These are phyloP conservation scores for Diplodia sapinea DNA, from an alignment of 2,329 filamentous ascomycete species.

Conservation along the genomic window DNA sequence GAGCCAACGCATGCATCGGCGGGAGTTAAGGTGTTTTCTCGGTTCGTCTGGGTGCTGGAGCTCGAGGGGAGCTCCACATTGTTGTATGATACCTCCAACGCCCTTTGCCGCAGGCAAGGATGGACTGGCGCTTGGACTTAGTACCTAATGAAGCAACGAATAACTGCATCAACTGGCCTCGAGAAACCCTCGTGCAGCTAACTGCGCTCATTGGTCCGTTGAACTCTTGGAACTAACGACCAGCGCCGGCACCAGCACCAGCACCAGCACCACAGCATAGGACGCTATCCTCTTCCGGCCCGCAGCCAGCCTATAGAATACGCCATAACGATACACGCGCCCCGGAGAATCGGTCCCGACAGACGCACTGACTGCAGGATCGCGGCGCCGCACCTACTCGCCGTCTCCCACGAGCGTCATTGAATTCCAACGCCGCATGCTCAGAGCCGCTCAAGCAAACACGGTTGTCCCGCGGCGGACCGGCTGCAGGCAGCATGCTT, in stretches of 20 bases:
- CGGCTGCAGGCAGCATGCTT: not conserved
- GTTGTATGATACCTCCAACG: slow-evolving; percentile 31
- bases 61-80: slow-evolving; percentile 13
- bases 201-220: slow-evolving; percentile 20
- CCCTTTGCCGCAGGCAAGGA: slow-evolving; percentile 33
- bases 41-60: slow-evolving; percentile 17
- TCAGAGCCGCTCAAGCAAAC: not conserved
- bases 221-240: not conserved
- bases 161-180: slow-evolving; percentile 22
- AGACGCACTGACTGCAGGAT: slow-evolving; percentile 4
- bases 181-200: slow-evolving; percentile 25
- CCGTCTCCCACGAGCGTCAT: not conserved
- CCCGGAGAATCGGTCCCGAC: not conserved
- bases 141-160: slow-evolving; percentile 30
- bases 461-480: slow-evolving; percentile 12
- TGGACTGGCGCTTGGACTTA: slow-evolving; percentile 29
- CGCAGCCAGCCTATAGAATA: not conserved
- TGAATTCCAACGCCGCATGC: not conserved
- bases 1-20: slow-evolving; percentile 10
- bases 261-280: not conserved
- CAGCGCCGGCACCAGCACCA: not conserved
- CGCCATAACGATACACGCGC: not conserved
- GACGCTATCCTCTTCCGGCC: not conserved
- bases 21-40: slow-evolving; percentile 28
- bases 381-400: slow-evolving; percentile 3